phyloP scores from a whole-genome alignment of 306 rosid species.

The Alnus glutinosa region DNA sequence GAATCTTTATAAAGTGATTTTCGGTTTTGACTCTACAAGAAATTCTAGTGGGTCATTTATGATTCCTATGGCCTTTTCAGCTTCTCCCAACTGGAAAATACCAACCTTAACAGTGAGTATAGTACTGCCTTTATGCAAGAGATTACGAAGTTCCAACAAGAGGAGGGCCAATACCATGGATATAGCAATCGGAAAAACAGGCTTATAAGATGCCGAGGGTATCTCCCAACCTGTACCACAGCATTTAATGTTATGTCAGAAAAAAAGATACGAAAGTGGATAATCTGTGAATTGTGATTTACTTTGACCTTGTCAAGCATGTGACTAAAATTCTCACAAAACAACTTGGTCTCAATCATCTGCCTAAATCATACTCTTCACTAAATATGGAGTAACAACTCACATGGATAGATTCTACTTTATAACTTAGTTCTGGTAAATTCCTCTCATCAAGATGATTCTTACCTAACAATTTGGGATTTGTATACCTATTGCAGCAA shows the following conservation, averaged over 20 bases:
- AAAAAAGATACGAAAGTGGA: neutral
- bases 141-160: constrained; percentile 80
- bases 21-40: constrained; percentile 5
- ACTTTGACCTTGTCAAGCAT: neutral
- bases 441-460: neutral
- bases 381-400: neutral
- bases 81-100: constrained; percentile 64
- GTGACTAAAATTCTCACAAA: neutral
- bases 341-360: neutral
- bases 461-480: neutral
- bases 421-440: neutral
- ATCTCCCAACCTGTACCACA: constrained; percentile 74
- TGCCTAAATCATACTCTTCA: neutral
- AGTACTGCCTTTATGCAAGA: constrained; percentile 58
- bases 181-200: constrained; percentile 87
- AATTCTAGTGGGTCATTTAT: constrained; percentile 3
- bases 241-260: neutral
- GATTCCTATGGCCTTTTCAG: constrained; percentile 44
- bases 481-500: neutral
- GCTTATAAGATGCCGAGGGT: constrained; percentile 94
- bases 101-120: constrained; percentile 51
- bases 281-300: neutral
- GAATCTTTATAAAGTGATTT: neutral
- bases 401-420: neutral
- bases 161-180: constrained; percentile 99